Conservation (phyloP, 768 basidiomycete species). For the Lactarius sp. region DNA sequence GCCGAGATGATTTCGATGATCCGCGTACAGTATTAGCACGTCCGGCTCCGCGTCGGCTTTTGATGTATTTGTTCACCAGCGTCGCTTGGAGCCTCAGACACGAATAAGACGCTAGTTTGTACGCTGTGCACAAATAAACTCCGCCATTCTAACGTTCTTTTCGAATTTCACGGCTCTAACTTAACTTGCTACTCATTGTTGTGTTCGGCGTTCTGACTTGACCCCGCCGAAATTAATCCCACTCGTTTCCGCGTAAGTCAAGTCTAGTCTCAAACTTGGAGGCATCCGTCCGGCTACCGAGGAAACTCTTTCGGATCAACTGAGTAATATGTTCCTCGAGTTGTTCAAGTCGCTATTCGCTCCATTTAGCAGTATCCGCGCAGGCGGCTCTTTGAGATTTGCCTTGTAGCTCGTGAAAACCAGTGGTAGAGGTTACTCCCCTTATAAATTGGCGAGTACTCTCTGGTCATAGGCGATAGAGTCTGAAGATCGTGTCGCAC, state of each 20-base stretch:
- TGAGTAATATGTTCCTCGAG: background rate
- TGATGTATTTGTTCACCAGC: background rate
- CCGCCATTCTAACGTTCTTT: background rate
- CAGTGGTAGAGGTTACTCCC: too few species aligned
- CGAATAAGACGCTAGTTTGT: background rate
- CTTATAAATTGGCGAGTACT: background rate
- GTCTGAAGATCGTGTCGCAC: background rate
- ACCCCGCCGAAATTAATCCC: background rate
- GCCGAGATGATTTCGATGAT: background rate
- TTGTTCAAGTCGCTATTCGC: background rate
- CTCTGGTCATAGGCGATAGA: background rate
- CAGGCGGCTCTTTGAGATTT: background rate
- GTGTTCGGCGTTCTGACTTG: background rate
- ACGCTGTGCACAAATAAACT: background rate
- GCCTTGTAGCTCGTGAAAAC: too few species aligned
- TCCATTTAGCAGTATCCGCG: background rate
- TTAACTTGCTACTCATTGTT: background rate
- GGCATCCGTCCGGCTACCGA: background rate
- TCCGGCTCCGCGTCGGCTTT: background rate
- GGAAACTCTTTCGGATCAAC: slow-evolving; percentile 3
- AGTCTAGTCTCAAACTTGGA: too few species aligned
- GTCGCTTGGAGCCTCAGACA: background rate
- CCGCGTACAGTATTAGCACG: background rate
- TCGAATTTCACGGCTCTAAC: background rate
- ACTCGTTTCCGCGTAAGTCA: background rate